Conservation (phyloP, 345 rosid species). For the Citrus medica region DNA sequence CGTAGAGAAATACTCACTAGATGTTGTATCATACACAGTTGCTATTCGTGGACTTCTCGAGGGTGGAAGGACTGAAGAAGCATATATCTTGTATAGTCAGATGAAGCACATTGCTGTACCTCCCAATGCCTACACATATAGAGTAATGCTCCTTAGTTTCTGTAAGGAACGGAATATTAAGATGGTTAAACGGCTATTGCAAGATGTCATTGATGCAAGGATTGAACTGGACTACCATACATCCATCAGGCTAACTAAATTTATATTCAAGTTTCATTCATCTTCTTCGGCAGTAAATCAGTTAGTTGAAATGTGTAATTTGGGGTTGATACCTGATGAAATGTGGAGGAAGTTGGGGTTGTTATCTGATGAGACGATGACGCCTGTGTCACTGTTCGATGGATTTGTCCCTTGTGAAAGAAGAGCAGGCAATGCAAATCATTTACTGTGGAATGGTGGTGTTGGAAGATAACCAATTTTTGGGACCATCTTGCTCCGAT, state of each 20-base stretch:
- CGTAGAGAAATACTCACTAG: constrained; percentile 41
- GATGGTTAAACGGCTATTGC: constrained; percentile 42
- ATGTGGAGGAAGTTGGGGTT: neutral
- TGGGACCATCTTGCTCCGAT: constrained; percentile 22
- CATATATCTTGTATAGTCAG: constrained; percentile 31
- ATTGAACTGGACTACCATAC: constrained; percentile 33
- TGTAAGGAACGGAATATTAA: constrained; percentile 42
- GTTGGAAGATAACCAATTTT: constrained; percentile 9
- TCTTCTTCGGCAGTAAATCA: constrained; percentile 25
- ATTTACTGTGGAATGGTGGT: neutral
- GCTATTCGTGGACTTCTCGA: constrained; percentile 60
- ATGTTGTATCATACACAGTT: constrained; percentile 60
- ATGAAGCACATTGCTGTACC: constrained; percentile 54
- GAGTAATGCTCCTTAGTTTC: constrained; percentile 44
- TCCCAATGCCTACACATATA: constrained; percentile 40
- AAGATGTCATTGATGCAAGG: constrained; percentile 45
- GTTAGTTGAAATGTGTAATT: constrained; percentile 36
- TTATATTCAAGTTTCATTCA: constrained; percentile 25
- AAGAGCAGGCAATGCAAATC: neutral
- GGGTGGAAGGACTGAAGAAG: constrained; percentile 51
- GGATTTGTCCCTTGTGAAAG: constrained; percentile 4
- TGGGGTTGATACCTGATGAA: neutral
- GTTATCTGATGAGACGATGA: constrained; percentile 20
- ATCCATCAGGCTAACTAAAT: constrained; percentile 27
- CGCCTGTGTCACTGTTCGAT: neutral